These are phyloP conservation scores for Aspergillus diversus DNA, from an alignment of 495 filamentous ascomycete species.

Conservation along the genomic window DNA sequence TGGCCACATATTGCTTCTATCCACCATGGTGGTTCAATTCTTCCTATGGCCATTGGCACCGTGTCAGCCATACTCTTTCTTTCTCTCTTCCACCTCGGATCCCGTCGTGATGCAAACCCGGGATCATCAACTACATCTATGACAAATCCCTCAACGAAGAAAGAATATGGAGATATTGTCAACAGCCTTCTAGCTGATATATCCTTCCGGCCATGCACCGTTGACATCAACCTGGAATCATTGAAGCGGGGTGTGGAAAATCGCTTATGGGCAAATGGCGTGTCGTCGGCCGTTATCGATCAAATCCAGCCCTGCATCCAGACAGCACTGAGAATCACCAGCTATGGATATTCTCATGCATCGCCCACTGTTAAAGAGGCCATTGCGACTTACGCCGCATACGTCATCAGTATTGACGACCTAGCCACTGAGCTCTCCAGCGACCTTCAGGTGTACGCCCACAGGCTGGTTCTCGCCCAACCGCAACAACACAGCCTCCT, in stretches of 20 bases:
- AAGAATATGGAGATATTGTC: constrained; percentile 6
- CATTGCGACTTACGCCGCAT: constrained; percentile 8
- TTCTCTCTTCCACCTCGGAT: neutral
- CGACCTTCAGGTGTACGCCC: neutral
- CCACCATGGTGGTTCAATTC: neutral
- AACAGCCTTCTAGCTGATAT: constrained; percentile 2
- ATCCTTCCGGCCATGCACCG: neutral
- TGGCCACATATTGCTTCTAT: neutral
- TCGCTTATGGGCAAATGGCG: constrained; percentile 2
- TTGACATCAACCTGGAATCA: neutral
- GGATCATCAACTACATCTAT: neutral
- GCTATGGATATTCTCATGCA: constrained; percentile 6
- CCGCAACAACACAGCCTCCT: neutral
- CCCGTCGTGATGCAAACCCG: neutral
- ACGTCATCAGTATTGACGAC: constrained; percentile 11
- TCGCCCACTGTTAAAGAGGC: constrained; percentile 4
- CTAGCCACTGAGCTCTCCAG: neutral
- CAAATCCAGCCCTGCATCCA: constrained; percentile 4
- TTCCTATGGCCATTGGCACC: neutral
- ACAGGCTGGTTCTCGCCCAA: neutral
- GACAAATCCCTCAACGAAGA: neutral
- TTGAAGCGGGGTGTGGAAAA: neutral
- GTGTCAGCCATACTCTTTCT: neutral
- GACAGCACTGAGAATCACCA: constrained; percentile 5
- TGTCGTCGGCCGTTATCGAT: neutral